phyloP scores from a whole-genome alignment of 768 basidiomycete genomes.

The Glaciozyma antarctica region DNA sequence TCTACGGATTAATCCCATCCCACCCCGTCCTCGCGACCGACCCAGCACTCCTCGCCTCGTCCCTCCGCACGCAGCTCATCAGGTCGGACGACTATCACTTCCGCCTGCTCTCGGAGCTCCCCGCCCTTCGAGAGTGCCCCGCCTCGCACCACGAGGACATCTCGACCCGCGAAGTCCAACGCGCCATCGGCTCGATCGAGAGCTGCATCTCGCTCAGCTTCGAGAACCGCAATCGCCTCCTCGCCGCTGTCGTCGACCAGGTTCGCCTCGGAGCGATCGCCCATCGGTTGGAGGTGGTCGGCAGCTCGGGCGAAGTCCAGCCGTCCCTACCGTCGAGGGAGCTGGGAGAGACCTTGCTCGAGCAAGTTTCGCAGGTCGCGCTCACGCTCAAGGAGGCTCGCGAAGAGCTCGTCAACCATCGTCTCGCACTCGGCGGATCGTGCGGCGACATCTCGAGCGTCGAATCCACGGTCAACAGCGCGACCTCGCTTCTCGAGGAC shows the following conservation, averaged over 20 bases:
- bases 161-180: slow-evolving; percentile 73
- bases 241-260: slow-evolving; percentile 4
- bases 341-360: slow-evolving; percentile 3
- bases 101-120: slow-evolving; percentile 55
- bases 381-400: slow-evolving; percentile 16
- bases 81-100: slow-evolving; percentile 36
- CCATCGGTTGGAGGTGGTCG: slow-evolving; percentile 2
- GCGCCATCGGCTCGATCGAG: slow-evolving; percentile 68
- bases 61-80: slow-evolving; percentile 9
- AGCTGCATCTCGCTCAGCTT: slow-evolving; percentile 49
- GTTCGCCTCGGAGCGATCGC: slow-evolving; percentile 14
- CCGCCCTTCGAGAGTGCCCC: slow-evolving; percentile 54
- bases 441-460: neutral
- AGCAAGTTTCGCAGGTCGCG: slow-evolving; percentile 4
- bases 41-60: neutral
- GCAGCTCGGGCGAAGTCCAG: neutral
- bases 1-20: slow-evolving; percentile 12
- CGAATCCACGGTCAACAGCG: slow-evolving; percentile 2
- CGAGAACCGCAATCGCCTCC: slow-evolving; percentile 19
- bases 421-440: slow-evolving; percentile 5
- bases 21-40: slow-evolving; percentile 10
- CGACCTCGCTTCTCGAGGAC: neutral
- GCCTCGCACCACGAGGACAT: slow-evolving; percentile 69
- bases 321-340: neutral
- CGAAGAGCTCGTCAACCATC: slow-evolving; percentile 15